Evolutionary conservation across 164 flowering plant species (phyloP).

Genomic region (Nymphaea colorata): DNA sequence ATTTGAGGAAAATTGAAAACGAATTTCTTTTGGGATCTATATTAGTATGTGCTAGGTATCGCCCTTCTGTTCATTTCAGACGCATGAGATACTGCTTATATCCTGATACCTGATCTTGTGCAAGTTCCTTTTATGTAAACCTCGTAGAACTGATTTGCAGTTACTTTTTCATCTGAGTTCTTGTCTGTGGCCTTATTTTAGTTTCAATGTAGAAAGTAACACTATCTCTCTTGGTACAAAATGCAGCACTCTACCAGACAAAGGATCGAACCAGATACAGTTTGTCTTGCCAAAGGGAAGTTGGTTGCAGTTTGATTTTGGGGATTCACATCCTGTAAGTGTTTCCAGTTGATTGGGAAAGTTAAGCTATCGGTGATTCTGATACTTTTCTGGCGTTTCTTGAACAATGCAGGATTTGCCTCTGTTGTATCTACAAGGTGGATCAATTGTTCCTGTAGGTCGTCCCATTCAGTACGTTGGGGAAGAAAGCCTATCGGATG

Average conservation of each 20-base stretch:
- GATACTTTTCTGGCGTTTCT: no score
- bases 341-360: background rate
- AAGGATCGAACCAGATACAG: slow-evolving; percentile 31
- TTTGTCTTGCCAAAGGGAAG: slow-evolving; percentile 55
- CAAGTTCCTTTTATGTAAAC: no score
- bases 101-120: no score
- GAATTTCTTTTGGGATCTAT: slow-evolving; percentile 83
- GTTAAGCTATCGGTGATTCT: no score
- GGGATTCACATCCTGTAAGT: slow-evolving; percentile 83
- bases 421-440: slow-evolving; percentile 67
- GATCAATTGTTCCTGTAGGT: slow-evolving; percentile 73
- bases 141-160: no score
- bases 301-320: slow-evolving; percentile 82
- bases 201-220: no score
- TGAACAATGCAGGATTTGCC: slow-evolving; percentile 64
- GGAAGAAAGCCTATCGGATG: slow-evolving; percentile 59
- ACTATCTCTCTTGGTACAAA: no score
- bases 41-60: slow-evolving; percentile 68
- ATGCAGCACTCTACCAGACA: slow-evolving; percentile 42
- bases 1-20: slow-evolving; percentile 55
- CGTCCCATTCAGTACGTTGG: slow-evolving; percentile 68
- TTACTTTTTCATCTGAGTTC: no score
- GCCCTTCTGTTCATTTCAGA: no score
- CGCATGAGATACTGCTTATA: no score
- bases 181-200: no score